phyloP scores from a whole-genome alignment of 2,329 filamentous ascomycete genomes.

The Trichoderma pleuroti region DNA sequence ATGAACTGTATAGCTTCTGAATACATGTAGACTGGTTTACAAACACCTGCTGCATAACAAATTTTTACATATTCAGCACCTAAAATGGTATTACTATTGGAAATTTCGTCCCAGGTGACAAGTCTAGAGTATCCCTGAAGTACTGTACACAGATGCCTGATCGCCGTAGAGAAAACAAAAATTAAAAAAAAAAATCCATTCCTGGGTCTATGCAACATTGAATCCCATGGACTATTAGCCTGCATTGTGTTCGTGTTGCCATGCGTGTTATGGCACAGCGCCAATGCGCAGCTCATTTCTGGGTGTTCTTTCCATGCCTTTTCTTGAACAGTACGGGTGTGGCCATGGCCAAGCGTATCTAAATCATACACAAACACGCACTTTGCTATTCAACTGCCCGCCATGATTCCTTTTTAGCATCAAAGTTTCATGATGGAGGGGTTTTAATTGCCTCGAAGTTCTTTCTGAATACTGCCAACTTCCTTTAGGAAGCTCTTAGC shows the following conservation, averaged over 20 bases:
- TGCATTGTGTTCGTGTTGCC: neutral
- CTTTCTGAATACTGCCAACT: conserved; percentile 48
- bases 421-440: neutral
- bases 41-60: neutral
- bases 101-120: neutral
- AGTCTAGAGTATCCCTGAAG: conserved; percentile 15
- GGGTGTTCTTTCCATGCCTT: neutral
- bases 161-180: neutral
- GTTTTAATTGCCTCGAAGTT: conserved; percentile 42
- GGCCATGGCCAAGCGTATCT: neutral
- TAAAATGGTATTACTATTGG: conserved; percentile 2
- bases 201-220: neutral
- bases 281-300: neutral
- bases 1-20: neutral
- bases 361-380: neutral
- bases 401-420: neutral
- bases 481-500: conserved; percentile 51
- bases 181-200: neutral
- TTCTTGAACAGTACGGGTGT: neutral
- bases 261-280: neutral
- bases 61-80: neutral
- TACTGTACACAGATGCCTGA: conserved; percentile 16
- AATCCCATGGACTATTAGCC: neutral
- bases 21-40: neutral
- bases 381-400: neutral